These are phyloP conservation scores for Exophiala viscosa DNA, from an alignment of 2,329 filamentous ascomycete species.

Conservation along the genomic window DNA sequence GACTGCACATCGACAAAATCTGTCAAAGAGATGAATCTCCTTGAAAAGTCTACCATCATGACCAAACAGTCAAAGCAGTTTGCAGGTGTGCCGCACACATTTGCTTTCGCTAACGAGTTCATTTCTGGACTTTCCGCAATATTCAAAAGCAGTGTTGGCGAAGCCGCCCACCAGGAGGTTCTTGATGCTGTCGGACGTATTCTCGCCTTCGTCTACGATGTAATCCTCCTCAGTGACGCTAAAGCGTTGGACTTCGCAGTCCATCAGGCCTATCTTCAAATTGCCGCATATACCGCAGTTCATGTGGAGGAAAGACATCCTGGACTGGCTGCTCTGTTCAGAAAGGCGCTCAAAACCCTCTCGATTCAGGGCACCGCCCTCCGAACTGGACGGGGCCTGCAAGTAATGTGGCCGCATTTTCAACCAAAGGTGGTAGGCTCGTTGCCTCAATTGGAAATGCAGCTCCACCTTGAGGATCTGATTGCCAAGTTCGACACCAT, in stretches of 20 bases:
- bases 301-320: conserved; percentile 29
- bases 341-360: conserved; percentile 12
- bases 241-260: conserved; percentile 49
- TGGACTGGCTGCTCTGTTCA: conserved; percentile 2
- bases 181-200: conserved; percentile 28
- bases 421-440: conserved; percentile 20
- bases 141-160: not conserved
- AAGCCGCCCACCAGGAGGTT: not conserved
- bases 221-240: conserved; percentile 42
- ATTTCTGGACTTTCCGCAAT: not conserved
- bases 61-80: not conserved
- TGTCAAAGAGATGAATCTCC: conserved; percentile 12
- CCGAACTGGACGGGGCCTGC: conserved; percentile 31
- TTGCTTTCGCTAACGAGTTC: conserved; percentile 8
- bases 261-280: conserved; percentile 53
- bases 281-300: conserved; percentile 35
- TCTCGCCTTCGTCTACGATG: conserved; percentile 47
- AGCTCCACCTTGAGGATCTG: conserved; percentile 43
- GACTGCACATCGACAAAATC: not conserved
- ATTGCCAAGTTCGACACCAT: conserved; percentile 45
- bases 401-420: conserved; percentile 27
- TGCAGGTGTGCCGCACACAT: conserved; percentile 1
- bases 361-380: conserved; percentile 58
- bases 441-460: conserved; percentile 34
- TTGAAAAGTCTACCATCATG: conserved; percentile 11